Base-by-base conservation (phyloP, 2,329 filamentous ascomycete genomes). In the Neonectria magnoliae region DNA sequence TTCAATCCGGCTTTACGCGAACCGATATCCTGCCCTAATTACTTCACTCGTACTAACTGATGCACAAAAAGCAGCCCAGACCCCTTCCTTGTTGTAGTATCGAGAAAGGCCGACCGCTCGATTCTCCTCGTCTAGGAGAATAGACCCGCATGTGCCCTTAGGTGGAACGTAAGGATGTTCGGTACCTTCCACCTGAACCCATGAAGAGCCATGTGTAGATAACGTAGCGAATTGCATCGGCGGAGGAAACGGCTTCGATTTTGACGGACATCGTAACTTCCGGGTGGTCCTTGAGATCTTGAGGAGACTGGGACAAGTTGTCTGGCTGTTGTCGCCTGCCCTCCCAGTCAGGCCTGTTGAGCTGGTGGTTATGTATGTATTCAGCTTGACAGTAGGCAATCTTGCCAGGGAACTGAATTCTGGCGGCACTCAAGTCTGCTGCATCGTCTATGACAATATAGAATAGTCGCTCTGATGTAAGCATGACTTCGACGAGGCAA, bases 1-100 rank as follows among this genome's bases (percentile, higher is more conserved):
- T 14, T 5, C 14, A 38, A 14, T 14, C 14, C 14, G 3, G 4
- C 1, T 6, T 41, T 27, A 53, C 29, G 18, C 51, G 13, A 53
- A 7, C 29, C 13, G 20, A 38, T 53, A 53, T 41, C 51, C 51
- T 25, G 9, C 51, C n/a, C 36, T 11, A 22, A 53, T 13, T n/a
- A 53, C n/a, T 38, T 53, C 50, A 38, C 50, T 41, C 31, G 33
- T 13, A 41, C 51, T 53, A 20, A 53, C 33, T 3, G 51, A 53
- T 8, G 31, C 51, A n/a, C n/a, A 41, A 20, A 38, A 53, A 11
- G 33, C 31, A 41, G 51, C 51, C 51, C 51, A 53, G 1, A 0
- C 9, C n/a, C 33, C 13, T 11, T 38, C 27, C 20, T 18, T 27
- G 20, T 41, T 38, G 51, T 25, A 38, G 31, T 53, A 36, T 20